Conservation (phyloP, 257 asterid genomes). For the Nemophila menziesii region DNA sequence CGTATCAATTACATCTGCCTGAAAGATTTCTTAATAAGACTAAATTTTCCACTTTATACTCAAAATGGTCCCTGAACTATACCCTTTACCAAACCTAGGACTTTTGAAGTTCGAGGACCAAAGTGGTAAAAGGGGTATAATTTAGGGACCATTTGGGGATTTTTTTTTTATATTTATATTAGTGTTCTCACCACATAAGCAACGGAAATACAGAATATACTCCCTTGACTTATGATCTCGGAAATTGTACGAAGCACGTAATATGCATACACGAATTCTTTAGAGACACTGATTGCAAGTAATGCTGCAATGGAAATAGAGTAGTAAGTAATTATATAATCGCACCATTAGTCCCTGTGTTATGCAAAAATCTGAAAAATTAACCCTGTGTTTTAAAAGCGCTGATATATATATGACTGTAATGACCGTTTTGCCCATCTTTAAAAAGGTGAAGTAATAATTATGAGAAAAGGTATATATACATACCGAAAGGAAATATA, state of each 20-base stretch:
- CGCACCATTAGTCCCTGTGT: neutral
- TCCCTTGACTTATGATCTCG: constrained; percentile 78
- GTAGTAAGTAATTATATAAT: neutral
- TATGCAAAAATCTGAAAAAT: too few species aligned
- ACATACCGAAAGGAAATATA: constrained; percentile 68
- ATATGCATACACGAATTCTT: constrained; percentile 71
- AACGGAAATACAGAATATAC: constrained; percentile 80
- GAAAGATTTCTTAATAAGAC: too few species aligned
- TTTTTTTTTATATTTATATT: too few species aligned
- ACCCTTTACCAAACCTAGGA: too few species aligned
- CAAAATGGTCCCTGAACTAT: too few species aligned
- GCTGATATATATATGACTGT: too few species aligned
- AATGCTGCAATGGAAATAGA: constrained; percentile 38
- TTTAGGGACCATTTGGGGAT: too few species aligned
- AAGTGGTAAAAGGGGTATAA: constrained; percentile 2
- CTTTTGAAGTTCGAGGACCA: too few species aligned
- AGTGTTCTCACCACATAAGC: constrained; percentile 64
- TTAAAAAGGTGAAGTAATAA: too few species aligned
- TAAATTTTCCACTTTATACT: too few species aligned
- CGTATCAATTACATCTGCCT: constrained; percentile 78
- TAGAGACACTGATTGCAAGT: constrained; percentile 64
- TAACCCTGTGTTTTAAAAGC: neutral
- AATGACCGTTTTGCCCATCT: too few species aligned
- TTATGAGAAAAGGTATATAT: too few species aligned
- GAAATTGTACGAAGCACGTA: constrained; percentile 61